Evolutionary conservation across 345 rosid species (phyloP).

Genomic region (Eucalyptus erythrocorys): DNA sequence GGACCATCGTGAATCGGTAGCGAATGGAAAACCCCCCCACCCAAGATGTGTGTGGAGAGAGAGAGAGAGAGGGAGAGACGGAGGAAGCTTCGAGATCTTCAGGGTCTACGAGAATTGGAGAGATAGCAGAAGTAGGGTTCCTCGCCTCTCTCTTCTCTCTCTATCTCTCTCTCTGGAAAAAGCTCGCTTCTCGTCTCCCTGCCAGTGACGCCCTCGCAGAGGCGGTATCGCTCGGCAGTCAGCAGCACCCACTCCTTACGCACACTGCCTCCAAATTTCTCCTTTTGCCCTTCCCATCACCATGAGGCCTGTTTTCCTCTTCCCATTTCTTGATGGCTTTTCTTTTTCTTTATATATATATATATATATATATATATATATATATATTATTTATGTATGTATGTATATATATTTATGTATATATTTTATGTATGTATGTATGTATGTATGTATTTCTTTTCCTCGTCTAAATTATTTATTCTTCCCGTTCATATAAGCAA

Average conservation of each 20-base stretch:
- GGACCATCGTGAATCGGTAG: neutral
- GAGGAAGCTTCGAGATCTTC: neutral
- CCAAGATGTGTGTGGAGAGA: neutral
- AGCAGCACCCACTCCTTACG: neutral
- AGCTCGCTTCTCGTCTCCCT: neutral
- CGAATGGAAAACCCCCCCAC: neutral
- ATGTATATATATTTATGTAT: too few species aligned
- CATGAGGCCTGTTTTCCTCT: neutral
- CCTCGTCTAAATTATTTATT: neutral
- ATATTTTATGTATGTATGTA: too few species aligned
- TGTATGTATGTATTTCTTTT: too few species aligned
- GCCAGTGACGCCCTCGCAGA: neutral
- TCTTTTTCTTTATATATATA: neutral
- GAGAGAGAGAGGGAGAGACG: neutral
- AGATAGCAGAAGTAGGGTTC: neutral
- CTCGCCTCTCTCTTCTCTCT: neutral
- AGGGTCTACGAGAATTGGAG: neutral
- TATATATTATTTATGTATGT: neutral
- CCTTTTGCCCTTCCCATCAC: neutral
- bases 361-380: too few species aligned
- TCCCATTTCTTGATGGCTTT: neutral
- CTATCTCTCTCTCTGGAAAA: neutral
- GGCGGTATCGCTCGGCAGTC: neutral
- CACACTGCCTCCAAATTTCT: neutral
- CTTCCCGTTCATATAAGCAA: neutral